Percentiles rank a stretch among this genome's conserved stretches.
These are phyloP conservation scores for Mycena citricolor DNA, from an alignment of 1,284 basidiomycete genomes.

Conservation along the genomic window DNA sequence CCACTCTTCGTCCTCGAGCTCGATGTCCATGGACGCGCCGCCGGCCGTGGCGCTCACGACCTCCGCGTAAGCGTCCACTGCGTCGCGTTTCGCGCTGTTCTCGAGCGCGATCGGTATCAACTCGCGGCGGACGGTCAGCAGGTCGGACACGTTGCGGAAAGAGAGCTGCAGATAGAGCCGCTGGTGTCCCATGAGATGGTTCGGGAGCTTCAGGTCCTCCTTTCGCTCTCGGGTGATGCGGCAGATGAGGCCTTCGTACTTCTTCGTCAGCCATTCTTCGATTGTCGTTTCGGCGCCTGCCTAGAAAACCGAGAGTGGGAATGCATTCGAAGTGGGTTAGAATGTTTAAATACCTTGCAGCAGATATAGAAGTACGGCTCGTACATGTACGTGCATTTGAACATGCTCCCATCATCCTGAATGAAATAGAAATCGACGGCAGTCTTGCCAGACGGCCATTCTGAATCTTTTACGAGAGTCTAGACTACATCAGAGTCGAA, in stretches of 20 bases:
- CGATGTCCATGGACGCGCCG: slow-evolving; percentile 60
- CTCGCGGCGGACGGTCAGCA: slow-evolving; percentile 86
- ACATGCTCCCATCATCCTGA: slow-evolving; percentile 94
- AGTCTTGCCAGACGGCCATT: slow-evolving; percentile 78
- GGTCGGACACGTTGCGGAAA: slow-evolving; percentile 92
- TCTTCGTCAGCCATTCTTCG: slow-evolving; percentile 95
- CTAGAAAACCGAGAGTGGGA: slow-evolving; percentile 40
- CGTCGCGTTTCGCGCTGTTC: slow-evolving; percentile 92
- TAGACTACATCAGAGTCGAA: slow-evolving; percentile 30
- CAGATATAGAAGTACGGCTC: slow-evolving; percentile 95
- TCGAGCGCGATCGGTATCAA: slow-evolving; percentile 86
- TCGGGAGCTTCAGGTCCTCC: slow-evolving; percentile 94
- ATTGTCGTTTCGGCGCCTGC: slow-evolving; percentile 85
- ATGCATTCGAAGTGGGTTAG: slow-evolving; percentile 3
- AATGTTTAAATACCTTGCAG: slow-evolving; percentile 66
- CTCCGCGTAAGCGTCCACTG: slow-evolving; percentile 97
- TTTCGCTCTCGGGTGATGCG: slow-evolving; percentile 83
- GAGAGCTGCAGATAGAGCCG: slow-evolving; percentile 87
- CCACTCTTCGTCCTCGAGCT: slow-evolving; percentile 68
- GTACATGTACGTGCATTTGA: slow-evolving; percentile 91
- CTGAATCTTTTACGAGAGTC: slow-evolving; percentile 85
- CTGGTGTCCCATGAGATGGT: slow-evolving; percentile 92
- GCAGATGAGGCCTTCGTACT: slow-evolving; percentile 85
- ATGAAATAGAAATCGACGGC: slow-evolving; percentile 99
- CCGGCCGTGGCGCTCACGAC: slow-evolving; percentile 82